Conservation (phyloP, 257 asterid genomes). For the Knoxia roxburghii region DNA sequence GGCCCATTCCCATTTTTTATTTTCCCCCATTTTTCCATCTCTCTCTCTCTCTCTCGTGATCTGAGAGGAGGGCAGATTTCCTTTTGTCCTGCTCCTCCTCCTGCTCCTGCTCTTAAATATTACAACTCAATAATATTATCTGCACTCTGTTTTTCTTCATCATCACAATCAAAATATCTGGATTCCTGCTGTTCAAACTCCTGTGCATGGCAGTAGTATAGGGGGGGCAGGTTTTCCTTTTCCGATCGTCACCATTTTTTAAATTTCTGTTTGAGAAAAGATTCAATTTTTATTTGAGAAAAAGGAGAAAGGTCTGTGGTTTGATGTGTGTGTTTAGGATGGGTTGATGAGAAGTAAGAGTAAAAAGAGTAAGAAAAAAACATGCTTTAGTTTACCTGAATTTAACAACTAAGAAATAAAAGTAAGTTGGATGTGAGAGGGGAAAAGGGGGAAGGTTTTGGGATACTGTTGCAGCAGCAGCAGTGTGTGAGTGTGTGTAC, state of each 20-base stretch:
- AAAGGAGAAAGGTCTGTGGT: slow-evolving; percentile 8
- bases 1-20: slow-evolving; percentile 42
- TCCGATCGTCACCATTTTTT: slow-evolving; percentile 23
- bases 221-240: slow-evolving; percentile 3
- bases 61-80: slow-evolving; percentile 18
- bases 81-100: slow-evolving; percentile 21
- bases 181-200: slow-evolving; percentile 41
- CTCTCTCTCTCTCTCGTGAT: not conserved
- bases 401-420: slow-evolving; percentile 47
- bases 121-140: no score
- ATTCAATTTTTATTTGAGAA: not conserved
- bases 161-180: slow-evolving; percentile 35
- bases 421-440: slow-evolving; percentile 42
- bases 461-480: slow-evolving; percentile 49
- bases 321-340: slow-evolving; percentile 14
- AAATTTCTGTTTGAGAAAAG: slow-evolving; percentile 1
- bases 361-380: slow-evolving; percentile 39
- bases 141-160: slow-evolving; percentile 27
- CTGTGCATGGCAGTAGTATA: slow-evolving; percentile 35
- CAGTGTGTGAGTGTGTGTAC: slow-evolving; percentile 40
- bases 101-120: no score
- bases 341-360: slow-evolving; percentile 43
- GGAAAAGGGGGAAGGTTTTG: not conserved
- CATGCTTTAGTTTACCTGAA: slow-evolving; percentile 60
- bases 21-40: not conserved